Base-by-base conservation (phyloP, 495 filamentous ascomycete species). In the Glonium stellatum region DNA sequence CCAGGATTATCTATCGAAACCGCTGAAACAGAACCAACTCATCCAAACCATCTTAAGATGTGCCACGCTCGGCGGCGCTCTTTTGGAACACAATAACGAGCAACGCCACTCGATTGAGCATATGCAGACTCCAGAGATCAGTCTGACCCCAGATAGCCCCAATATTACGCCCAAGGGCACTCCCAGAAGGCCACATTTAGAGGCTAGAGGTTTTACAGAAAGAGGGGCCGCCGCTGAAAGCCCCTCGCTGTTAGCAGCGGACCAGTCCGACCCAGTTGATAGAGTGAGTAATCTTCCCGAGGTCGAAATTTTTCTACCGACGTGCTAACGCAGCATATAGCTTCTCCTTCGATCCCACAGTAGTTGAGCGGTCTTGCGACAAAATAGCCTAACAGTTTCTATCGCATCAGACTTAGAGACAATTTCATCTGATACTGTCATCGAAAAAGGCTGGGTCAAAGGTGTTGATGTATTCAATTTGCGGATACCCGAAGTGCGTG, bases 21-120 rank as follows among this genome's bases (percentile, higher is more conserved):
- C 95, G 39, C 80, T 99, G 58, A 95, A 97, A 73, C 92, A 96
- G 71, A 97, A 96, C 71, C 90, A 95, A 70, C 86, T 99, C 75
- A 97, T 97, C 73, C 95, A 99, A 72, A 97, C 93, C 5, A 99
- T 99, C 57, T 79, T 99, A 64, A 96, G 97, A 60, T 77, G 74
- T 59, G 73, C 75, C 35, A 97, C 92, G 3, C 84, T 97, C 27
- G 92, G 93, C 61, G 91, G 91, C 12, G 88, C 88, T 46, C 80
- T 97, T 35, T 76, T 96, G 58, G 90, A 96, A 58, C 64, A 70
- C 51, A 67, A 62, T 34, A 59, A 52, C 47, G 68, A 73, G 18
- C 61, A 67, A 11, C 48, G 68, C 8, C 62, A 66, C 22, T 22
- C 39, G 12, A 55, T 64, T 9, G 60, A 57, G 36, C 54, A 60